Conservation (phyloP, 306 rosid genomes). For the Inga leiocalycina region DNA sequence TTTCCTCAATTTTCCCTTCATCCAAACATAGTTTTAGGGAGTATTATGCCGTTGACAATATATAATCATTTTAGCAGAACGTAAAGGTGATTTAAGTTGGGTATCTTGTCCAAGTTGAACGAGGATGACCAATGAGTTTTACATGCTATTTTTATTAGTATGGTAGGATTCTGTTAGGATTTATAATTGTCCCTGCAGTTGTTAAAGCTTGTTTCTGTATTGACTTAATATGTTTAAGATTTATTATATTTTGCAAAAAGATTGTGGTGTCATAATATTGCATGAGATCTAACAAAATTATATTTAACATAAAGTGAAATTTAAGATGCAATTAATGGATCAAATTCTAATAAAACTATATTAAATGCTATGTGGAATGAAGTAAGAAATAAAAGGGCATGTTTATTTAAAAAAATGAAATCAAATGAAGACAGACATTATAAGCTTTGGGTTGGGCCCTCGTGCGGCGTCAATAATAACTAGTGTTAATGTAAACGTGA, state of each 20-base stretch:
- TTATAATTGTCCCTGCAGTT: background rate
- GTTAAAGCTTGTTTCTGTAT: background rate
- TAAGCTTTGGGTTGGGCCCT: background rate
- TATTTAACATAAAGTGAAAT: background rate
- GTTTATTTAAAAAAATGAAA: background rate
- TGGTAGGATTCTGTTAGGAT: background rate
- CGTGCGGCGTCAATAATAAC: background rate
- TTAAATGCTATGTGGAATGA: too few species aligned
- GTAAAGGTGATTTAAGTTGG: background rate
- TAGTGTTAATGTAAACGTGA: background rate
- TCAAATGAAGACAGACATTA: background rate
- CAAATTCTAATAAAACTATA: background rate
- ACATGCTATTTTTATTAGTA: background rate
- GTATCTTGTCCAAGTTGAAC: background rate
- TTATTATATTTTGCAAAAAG: background rate
- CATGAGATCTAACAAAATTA: background rate
- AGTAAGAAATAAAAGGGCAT: background rate
- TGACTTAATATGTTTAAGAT: background rate
- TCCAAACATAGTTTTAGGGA: background rate
- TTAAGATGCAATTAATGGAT: background rate
- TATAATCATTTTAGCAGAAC: background rate
- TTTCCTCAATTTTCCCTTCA: too few species aligned
- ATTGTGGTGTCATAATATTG: background rate
- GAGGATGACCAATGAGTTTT: background rate
- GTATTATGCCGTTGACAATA: background rate